Base-by-base conservation (phyloP, 306 rosid species). In the Hippophae rhamnoides region DNA sequence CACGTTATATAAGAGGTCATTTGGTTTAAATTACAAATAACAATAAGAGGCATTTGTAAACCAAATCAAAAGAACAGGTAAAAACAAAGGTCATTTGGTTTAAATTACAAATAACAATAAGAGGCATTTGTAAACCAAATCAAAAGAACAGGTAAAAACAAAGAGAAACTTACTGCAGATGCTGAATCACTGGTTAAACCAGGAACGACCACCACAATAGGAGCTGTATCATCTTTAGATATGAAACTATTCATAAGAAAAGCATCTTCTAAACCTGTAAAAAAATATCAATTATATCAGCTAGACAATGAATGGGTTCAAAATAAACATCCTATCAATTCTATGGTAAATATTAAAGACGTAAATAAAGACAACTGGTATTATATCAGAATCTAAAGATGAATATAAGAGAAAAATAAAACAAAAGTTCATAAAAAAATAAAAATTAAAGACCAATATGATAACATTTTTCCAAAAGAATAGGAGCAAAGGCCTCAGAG, bases 161-260 rank as follows among this genome's bases (percentile, higher is more conserved):
- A 41, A 57, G 60, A 6, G 47, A 70, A 70, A 73, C 97, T 83
- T 81, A 89, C 95, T 65, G 92, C 56, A 54, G 97, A 82, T 23
- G 78, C 52, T 52, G 97, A 89, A 63, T 89, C 97, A 60, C 95
- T 89, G 18, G 97, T 86, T 61, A 89, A 76, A 66, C 97, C 97
- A 68, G 97, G 97, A 72, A 89, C 77, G 26, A 84, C 81, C 53
- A 86, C 14, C 71, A 89, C 72, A 62, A 86, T 72, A 47, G 95
- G 97, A 52, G 79, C 82, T 9, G 75, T 69, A 42, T 84, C 85
- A 61, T 79, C 82, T 63, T 67, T 71, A 45, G 74, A 59, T 58
- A 66, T 59, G 63, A 59, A 65, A 70, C 38, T 49, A 26, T 65
- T 67, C 69, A 23, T 47, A 58, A 56, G 71, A 49, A 38, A n/a